Evolutionary conservation across 2,329 filamentous ascomycete species (phyloP).

Genomic region (Xylaria sp.): DNA sequence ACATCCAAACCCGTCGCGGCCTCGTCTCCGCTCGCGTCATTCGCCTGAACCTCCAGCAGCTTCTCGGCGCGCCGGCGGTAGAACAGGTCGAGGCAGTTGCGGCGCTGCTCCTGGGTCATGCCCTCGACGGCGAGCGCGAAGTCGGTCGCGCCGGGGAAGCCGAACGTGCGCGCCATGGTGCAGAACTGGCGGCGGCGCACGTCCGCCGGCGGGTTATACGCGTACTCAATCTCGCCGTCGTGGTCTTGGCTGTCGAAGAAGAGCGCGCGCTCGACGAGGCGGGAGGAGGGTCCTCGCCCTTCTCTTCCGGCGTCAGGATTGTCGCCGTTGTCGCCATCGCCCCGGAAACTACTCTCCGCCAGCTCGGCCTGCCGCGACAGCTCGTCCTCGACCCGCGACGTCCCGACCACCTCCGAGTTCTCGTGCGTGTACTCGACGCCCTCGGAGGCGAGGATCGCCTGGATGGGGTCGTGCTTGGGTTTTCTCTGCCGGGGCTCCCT

Average conservation of each 20-base stretch:
- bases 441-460: conserved; percentile 83
- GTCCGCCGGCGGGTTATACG: conserved; percentile 73
- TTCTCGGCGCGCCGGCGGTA: conserved; percentile 68
- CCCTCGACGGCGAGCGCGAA: conserved; percentile 90
- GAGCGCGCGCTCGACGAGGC: conserved; percentile 54
- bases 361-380: conserved; percentile 77
- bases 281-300: too few species aligned
- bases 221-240: conserved; percentile 40
- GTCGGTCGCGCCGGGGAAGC: conserved; percentile 74
- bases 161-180: conserved; percentile 80
- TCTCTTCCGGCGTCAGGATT: too few species aligned
- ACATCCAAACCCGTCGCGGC: conserved; percentile 17
- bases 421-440: conserved; percentile 96
- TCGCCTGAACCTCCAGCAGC: too few species aligned
- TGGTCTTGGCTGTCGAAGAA: conserved; percentile 56
- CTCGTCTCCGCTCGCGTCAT: conserved; percentile 34
- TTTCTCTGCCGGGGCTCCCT: conserved; percentile 43
- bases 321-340: too few species aligned
- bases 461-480: conserved; percentile 71
- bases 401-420: conserved; percentile 92
- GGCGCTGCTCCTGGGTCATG: conserved; percentile 82
- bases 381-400: conserved; percentile 86
- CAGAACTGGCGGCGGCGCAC: conserved; percentile 85
- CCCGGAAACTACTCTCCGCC: too few species aligned
- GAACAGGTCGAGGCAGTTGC: conserved; percentile 78